A percentile compares a stretch with the other conserved stretches of the same genome.
Conservation (phyloP, 176 grass and related monocot species). For the Pontederia crassipes region DNA sequence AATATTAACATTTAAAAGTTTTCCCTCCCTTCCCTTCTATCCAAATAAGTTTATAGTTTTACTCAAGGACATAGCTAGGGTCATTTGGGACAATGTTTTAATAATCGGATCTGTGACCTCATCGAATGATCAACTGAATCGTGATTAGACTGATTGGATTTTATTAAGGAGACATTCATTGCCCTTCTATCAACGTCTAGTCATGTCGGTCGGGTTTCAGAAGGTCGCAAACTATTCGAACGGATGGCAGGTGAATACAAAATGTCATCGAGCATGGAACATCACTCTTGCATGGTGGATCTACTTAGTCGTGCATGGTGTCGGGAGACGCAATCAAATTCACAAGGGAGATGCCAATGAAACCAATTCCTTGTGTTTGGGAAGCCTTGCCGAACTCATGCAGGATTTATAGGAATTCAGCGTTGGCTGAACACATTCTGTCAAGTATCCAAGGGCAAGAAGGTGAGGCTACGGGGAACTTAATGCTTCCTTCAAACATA, state of each 20-base stretch:
- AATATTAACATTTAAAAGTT: too few relatives aligned
- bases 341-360: slow-evolving; percentile 35
- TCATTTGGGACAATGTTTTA: too few relatives aligned
- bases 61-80: too few relatives aligned
- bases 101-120: too few relatives aligned
- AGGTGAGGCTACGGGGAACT: slow-evolving; percentile 26
- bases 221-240: slow-evolving; percentile 43
- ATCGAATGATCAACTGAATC: too few relatives aligned
- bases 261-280: slow-evolving; percentile 39
- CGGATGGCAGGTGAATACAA: slow-evolving; percentile 28
- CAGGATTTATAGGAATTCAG: slow-evolving; percentile 31
- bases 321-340: slow-evolving; percentile 26
- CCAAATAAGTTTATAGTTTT: too few relatives aligned
- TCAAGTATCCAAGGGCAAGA: slow-evolving; percentile 21
- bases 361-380: slow-evolving; percentile 33
- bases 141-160: too few relatives aligned
- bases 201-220: slow-evolving; percentile 28
- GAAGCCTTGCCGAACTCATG: slow-evolving; percentile 51
- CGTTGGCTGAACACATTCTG: slow-evolving; percentile 24
- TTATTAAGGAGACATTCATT: slow-evolving; percentile 35
- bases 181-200: slow-evolving; percentile 32
- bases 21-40: too few relatives aligned
- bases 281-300: slow-evolving; percentile 60
- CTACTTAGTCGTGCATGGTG: slow-evolving; percentile 46
- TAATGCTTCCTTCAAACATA: slow-evolving; percentile 44